Percentiles rank a stretch among this genome's conserved stretches.
These are phyloP conservation scores for Diospyros lotus DNA, from an alignment of 148 eudicot genomes.

Conservation along the genomic window DNA sequence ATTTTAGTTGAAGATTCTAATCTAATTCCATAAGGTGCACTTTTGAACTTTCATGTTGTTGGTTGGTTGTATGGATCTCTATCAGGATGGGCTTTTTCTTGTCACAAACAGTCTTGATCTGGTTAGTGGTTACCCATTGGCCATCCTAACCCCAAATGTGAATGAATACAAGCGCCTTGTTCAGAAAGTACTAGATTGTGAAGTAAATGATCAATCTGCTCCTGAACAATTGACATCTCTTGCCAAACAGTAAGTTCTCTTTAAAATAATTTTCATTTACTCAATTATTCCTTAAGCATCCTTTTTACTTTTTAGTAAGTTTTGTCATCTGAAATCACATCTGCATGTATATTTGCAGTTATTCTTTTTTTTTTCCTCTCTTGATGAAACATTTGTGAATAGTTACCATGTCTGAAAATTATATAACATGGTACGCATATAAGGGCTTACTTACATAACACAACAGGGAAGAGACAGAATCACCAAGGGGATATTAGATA, in stretches of 20 bases:
- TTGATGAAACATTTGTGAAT: neutral
- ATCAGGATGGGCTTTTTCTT: conserved; percentile 93
- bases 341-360: neutral
- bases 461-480: neutral
- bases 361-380: neutral
- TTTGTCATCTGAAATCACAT: neutral
- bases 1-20: neutral
- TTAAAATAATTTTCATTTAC: neutral
- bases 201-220: conserved; percentile 70
- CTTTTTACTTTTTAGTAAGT: neutral
- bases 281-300: neutral
- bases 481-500: no score
- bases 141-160: conserved; percentile 89
- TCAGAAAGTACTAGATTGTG: conserved; percentile 75
- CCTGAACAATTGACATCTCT: conserved; percentile 65
- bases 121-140: conserved; percentile 79
- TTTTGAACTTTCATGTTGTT: neutral
- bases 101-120: conserved; percentile 75
- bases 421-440: no score
- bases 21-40: neutral
- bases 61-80: conserved; percentile 13
- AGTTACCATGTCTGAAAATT: neutral
- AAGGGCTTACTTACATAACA: neutral
- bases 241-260: conserved; percentile 58
- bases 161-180: conserved; percentile 96